Conservation (phyloP, 2,329 filamentous ascomycete species). For the Claviceps digitariae region DNA sequence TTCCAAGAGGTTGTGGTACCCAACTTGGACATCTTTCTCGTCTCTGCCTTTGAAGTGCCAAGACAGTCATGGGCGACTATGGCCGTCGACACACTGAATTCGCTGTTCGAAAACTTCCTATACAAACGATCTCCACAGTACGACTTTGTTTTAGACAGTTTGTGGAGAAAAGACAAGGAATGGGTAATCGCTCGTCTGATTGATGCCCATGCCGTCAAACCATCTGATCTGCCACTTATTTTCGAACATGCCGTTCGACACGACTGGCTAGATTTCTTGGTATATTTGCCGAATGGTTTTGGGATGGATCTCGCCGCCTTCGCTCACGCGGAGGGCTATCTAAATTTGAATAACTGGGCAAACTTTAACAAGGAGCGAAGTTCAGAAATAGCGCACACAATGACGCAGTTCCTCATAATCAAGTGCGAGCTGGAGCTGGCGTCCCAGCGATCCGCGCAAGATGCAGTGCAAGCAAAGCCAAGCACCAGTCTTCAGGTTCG, state of each 20-base stretch:
- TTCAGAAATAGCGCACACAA: conserved; percentile 52
- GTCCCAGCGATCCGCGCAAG: conserved; percentile 56
- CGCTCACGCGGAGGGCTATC: conserved; percentile 66
- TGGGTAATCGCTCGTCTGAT: conserved; percentile 77
- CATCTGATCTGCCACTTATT: conserved; percentile 28
- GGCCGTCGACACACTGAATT: conserved; percentile 61
- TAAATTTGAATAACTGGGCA: conserved; percentile 73
- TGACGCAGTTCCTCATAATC: conserved; percentile 70
- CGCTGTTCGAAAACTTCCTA: conserved; percentile 72
- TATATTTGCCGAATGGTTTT: conserved; percentile 68
- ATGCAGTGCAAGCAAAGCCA: conserved; percentile 38
- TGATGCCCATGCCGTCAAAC: conserved; percentile 67
- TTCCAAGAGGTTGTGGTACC: conserved; percentile 56
- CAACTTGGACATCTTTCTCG: conserved; percentile 66
- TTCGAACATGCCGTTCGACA: conserved; percentile 61
- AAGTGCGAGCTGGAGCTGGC: conserved; percentile 72
- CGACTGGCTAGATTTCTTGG: conserved; percentile 70
- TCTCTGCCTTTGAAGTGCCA: conserved; percentile 63
- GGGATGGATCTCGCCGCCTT: conserved; percentile 77
- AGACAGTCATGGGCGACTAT: conserved; percentile 60
- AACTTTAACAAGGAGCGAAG: conserved; percentile 54
- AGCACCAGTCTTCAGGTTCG: conserved; percentile 71
- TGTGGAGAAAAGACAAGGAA: conserved; percentile 80
- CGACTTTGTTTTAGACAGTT: conserved; percentile 77
- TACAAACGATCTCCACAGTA: conserved; percentile 64